Conservation (phyloP, 2,329 filamentous ascomycete species). For the Rosellinia necatrix region DNA sequence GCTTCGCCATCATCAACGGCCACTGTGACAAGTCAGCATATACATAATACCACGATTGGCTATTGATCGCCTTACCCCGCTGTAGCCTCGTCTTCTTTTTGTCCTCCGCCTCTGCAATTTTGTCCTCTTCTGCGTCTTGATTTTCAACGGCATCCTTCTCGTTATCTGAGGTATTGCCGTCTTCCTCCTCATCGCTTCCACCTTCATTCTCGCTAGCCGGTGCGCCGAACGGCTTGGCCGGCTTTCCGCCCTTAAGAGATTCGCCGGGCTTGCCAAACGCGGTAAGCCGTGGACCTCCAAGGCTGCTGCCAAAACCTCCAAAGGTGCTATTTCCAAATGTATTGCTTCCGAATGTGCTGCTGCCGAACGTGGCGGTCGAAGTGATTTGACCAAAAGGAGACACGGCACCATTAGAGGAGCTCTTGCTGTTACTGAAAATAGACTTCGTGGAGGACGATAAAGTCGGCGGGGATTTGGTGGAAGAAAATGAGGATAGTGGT, state of each 20-base stretch:
- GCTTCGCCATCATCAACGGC: slow-evolving; percentile 85
- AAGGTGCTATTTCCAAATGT: slow-evolving; percentile 53
- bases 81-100: slow-evolving; percentile 71
- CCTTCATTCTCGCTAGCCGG: slow-evolving; percentile 63
- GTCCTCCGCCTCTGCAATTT: slow-evolving; percentile 48
- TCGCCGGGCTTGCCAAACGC: slow-evolving; percentile 72
- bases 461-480: slow-evolving; percentile 45
- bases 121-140: slow-evolving; percentile 44
- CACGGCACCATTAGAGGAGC: slow-evolving; percentile 36
- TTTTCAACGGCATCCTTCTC: slow-evolving; percentile 49
- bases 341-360: slow-evolving; percentile 24
- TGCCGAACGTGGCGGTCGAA: slow-evolving; percentile 28
- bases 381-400: slow-evolving; percentile 39
- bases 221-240: slow-evolving; percentile 76
- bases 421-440: slow-evolving; percentile 51
- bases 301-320: slow-evolving; percentile 46
- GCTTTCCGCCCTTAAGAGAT: slow-evolving; percentile 61
- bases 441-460: slow-evolving; percentile 49
- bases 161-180: slow-evolving; percentile 44
- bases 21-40: slow-evolving; percentile 49
- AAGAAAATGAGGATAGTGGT: slow-evolving; percentile 50
- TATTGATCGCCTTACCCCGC: slow-evolving; percentile 61
- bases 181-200: slow-evolving; percentile 46
- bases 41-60: slow-evolving; percentile 29
- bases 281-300: slow-evolving; percentile 56